Evolutionary conservation across 1,284 basidiomycete genomes (phyloP).

Genomic region (Mycosarcoma mackinlayi): DNA sequence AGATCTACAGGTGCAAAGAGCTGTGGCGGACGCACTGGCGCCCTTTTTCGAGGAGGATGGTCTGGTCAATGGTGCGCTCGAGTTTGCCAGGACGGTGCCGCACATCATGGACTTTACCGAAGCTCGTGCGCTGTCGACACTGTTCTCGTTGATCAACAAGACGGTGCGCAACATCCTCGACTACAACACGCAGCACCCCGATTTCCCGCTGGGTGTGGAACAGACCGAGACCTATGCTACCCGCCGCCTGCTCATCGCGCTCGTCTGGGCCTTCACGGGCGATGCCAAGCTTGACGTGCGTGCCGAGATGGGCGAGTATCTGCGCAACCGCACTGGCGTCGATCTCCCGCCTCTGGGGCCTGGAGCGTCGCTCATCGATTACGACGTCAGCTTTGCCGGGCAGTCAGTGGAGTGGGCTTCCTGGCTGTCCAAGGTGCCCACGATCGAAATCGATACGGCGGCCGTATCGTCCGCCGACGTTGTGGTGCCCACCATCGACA

Average conservation of each 20-base stretch:
- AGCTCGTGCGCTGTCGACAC: constrained; percentile 89
- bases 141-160: constrained; percentile 98
- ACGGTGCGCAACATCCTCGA: constrained; percentile 91
- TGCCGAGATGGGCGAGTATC: constrained; percentile 87
- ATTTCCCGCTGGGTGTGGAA: constrained; percentile 88
- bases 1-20: constrained; percentile 79
- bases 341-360: constrained; percentile 80
- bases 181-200: constrained; percentile 92
- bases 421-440: constrained; percentile 86
- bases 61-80: constrained; percentile 81
- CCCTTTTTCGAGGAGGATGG: constrained; percentile 76
- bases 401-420: constrained; percentile 78
- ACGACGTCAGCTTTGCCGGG: constrained; percentile 75
- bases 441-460: constrained; percentile 96
- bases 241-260: constrained; percentile 88
- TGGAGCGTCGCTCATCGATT: constrained; percentile 91
- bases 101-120: constrained; percentile 99
- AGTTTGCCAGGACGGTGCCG: constrained; percentile 82
- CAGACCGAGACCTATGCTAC: constrained; percentile 89
- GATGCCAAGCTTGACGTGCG: constrained; percentile 91
- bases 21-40: constrained; percentile 73
- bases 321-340: constrained; percentile 85
- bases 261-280: constrained; percentile 98
- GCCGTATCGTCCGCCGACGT: constrained; percentile 94
- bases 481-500: constrained; percentile 98